A percentile compares a stretch with the other conserved stretches of the same genome.
phyloP scores from a whole-genome alignment of 2,329 filamentous ascomycete species.

The Aurifilum marmelostoma region DNA sequence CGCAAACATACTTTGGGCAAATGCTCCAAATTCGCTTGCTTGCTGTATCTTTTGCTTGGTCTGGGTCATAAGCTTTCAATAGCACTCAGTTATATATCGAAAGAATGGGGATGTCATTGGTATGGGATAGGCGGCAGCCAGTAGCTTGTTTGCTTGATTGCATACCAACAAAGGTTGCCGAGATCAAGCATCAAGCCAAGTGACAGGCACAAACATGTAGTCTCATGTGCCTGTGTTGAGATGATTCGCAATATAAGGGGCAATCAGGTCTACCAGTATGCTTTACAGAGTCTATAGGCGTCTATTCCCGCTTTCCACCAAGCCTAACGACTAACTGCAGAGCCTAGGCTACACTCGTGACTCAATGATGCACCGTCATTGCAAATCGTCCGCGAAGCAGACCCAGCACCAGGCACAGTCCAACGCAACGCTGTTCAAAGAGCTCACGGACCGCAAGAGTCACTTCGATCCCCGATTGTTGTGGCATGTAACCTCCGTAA shows the following conservation, averaged over 20 bases:
- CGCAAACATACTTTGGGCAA: neutral
- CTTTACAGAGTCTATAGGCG: neutral
- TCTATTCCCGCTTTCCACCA: neutral
- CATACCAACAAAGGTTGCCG: slow-evolving; percentile 3
- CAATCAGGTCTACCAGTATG: neutral
- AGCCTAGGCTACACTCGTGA: neutral
- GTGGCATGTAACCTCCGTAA: neutral
- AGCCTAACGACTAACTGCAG: neutral
- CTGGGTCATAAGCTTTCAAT: neutral
- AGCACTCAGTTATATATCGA: neutral
- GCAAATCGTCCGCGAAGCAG: neutral
- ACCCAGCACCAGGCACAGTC: neutral
- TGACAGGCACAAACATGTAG: slow-evolving; percentile 1
- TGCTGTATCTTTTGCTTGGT: neutral
- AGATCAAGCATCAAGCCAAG: neutral
- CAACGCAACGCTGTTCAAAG: slow-evolving; percentile 1
- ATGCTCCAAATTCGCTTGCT: neutral
- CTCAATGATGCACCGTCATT: slow-evolving; percentile 4
- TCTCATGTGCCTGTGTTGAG: neutral
- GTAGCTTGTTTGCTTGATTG: slow-evolving; percentile 4
- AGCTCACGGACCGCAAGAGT: slow-evolving; percentile 5
- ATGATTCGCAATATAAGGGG: neutral
- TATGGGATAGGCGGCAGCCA: neutral
- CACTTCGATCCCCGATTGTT: neutral
- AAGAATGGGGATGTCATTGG: neutral